Evolutionary conservation across 257 asterid genomes (phyloP).

Genomic region (Leptodermis oblonga): DNA sequence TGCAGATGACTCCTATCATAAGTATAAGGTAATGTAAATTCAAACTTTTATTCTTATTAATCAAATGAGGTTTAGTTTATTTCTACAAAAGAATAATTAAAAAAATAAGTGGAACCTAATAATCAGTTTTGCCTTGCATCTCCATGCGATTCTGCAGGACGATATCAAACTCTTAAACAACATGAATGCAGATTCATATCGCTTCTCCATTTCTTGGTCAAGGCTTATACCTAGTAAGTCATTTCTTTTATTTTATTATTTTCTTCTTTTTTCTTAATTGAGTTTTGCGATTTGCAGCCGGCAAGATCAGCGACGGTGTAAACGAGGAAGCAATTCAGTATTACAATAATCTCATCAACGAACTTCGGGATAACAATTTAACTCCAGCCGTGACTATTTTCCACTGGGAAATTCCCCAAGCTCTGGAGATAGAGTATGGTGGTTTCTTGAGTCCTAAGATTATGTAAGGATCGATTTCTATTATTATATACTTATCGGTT

Average conservation of each 20-base stretch:
- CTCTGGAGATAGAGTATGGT: neutral
- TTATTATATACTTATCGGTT: too few relatives aligned
- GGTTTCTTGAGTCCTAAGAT: constrained; percentile 5
- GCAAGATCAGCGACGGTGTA: constrained; percentile 4
- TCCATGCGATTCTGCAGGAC: too few relatives aligned
- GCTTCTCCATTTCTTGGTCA: neutral
- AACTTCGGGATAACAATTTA: neutral
- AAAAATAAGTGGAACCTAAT: too few relatives aligned
- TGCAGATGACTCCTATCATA: constrained; percentile 26
- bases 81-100: too few relatives aligned
- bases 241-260: too few relatives aligned
- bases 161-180: neutral
- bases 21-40: constrained; percentile 26
- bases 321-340: constrained; percentile 3
- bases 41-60: too few relatives aligned
- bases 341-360: neutral
- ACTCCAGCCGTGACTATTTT: neutral
- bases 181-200: neutral
- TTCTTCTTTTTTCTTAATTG: too few relatives aligned
- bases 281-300: neutral
- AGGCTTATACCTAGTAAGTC: neutral
- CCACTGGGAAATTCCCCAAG: neutral
- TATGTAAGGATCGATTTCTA: too few relatives aligned
- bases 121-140: too few relatives aligned
- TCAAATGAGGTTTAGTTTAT: too few relatives aligned